Evolutionary conservation across 1,139 yeast genomes (phyloP), one percentile per base, ranked within the genome.

Genomic region (Pichia sp.): DNA sequence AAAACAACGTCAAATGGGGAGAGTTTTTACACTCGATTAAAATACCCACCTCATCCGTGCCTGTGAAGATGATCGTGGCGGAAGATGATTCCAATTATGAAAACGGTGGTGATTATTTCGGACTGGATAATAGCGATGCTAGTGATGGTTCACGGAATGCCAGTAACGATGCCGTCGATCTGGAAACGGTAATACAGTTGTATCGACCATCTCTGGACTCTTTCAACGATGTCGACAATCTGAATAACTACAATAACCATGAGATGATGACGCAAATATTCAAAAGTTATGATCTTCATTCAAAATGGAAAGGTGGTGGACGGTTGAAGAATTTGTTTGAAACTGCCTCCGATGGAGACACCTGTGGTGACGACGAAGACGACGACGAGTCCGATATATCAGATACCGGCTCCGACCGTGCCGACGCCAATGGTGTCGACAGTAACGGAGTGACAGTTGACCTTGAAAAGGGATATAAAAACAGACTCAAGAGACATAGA

Each of bases 271-370:
- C 30, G 22, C 40, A 46, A 6, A 45, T 51, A 9, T 47, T 53
- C 27, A 40, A 46, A 21, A 24, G 51, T 27, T 56, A 63, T 58
- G 45, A 72, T 43, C 58, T 76, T 40, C 62, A 67, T 40, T 78
- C 77, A 1, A 64, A 72, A 14, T 85, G 93, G 93, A 83, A 83
- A 33, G 94, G 93, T 27, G 88, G 77, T 52, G 79, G 77, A 48
- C 65, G 90, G 52, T 69, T 85, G 51, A 73, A 76, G 47, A 70
- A 68, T 36, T 79, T 83, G 17, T 74, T 82, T 52, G 71, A 80
- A 51, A 19, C 7, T 19, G n/a, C n/a, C n/a, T n/a, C n/a, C n/a
- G 11, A 10, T 42, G 34, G n/a, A 28, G 14, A 28, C 14, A 12
- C 31, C 14, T 5, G 31, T 12, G 21, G 17, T 21, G 31, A n/a